Evolutionary conservation across 345 rosid species (phyloP), one percentile per base, ranked within the genome.

Genomic region (Geranium brycei): DNA sequence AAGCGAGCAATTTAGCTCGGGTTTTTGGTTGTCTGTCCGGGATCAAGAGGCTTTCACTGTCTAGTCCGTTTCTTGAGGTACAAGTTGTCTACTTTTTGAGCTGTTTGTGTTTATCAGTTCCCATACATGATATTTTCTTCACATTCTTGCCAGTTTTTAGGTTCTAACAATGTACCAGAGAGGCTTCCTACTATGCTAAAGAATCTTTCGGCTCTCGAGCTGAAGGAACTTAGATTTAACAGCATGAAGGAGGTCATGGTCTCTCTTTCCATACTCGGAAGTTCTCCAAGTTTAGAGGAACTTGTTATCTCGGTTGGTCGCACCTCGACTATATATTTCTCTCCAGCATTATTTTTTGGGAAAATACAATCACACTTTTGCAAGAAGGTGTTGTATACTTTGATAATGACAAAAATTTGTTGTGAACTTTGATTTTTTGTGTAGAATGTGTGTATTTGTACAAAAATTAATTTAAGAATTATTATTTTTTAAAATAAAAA

Each of bases 211-310:
- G 41, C 41, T 41, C 73, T 72, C 57, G 64, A 66, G 16, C 69
- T 72, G 17, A 72, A 58, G 60, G 73, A 64, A 38, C 55, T 76
- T 11, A 62, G 62, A 23, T 62, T 69, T 31, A 31, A 32, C 57
- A 59, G 40, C 63, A 8, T 71, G 11, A 66, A 68, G 32, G 75
- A 68, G n/a, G 47, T 68, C 19, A 14, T 19, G 6, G 73, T 58
- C 40, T 51, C 64, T 15, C 35, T 68, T 11, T 30, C 70, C 18
- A 59, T 75, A 31, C 64, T 75, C 14, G 63, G 65, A 68, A 71
- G 79, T 65, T 62, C 68, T 40, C 79, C 75, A 55, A 75, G 65
- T 60, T 65, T 75, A 57, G 40, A 68, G 58, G 73, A 75, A 47
- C 72, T 71, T 17, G 13, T 28, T 31, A 53, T 75, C 38, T 64